These are phyloP conservation scores for Micractinium conductrix DNA, from an alignment of 139 green algal species.

Conservation along the genomic window DNA sequence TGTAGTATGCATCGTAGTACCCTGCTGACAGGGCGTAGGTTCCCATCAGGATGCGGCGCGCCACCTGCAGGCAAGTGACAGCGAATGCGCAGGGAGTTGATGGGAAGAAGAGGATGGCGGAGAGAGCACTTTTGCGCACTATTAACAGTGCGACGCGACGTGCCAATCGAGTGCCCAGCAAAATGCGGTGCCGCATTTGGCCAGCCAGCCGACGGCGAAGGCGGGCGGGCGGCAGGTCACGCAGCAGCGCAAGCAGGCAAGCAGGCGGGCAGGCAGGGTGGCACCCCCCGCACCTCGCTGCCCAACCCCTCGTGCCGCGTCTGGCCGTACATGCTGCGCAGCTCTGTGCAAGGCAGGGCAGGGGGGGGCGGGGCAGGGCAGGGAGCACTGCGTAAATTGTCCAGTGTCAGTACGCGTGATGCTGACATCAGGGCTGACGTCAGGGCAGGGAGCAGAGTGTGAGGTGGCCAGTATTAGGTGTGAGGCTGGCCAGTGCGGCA, in stretches of 20 bases:
- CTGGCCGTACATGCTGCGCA: conserved; percentile 69
- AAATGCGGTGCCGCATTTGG: too few relatives aligned
- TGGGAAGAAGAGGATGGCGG: not conserved
- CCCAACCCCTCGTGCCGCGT: conserved; percentile 76
- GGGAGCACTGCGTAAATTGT: not conserved
- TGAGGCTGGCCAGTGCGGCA: not conserved
- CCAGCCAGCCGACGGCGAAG: too few relatives aligned
- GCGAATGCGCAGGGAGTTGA: too few relatives aligned
- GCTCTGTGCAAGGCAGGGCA: conserved; percentile 14
- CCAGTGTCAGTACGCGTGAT: not conserved
- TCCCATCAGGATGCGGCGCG: conserved; percentile 97
- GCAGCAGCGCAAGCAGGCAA: too few relatives aligned
- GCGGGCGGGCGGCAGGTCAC: too few relatives aligned
- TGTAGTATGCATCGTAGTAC: conserved; percentile 99
- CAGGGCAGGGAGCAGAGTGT: not conserved
- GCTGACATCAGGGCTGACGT: not conserved
- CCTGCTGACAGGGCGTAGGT: conserved; percentile 95
- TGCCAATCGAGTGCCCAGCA: not conserved
- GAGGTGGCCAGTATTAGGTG: not conserved
- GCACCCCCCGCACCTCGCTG: not conserved
- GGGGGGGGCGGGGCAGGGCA: not conserved
- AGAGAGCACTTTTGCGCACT: not conserved
- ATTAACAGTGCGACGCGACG: not conserved
- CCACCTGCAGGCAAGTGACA: conserved; percentile 70
- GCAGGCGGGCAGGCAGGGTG: not conserved